phyloP scores from a whole-genome alignment of 345 rosid genomes.

The Sonneratia caseolaris region DNA sequence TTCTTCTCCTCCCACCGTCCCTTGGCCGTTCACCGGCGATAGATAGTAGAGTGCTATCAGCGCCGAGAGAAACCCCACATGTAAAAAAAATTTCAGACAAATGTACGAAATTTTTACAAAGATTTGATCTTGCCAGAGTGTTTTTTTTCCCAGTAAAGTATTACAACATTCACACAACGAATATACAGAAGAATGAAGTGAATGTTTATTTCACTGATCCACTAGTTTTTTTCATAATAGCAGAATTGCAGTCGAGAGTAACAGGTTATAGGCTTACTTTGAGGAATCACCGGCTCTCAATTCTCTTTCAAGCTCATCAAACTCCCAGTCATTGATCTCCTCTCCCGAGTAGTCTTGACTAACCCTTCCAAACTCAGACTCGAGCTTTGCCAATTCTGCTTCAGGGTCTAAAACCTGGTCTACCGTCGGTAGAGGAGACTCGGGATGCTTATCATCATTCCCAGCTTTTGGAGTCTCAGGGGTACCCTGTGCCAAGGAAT shows the following conservation, averaged over 20 bases:
- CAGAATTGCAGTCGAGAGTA: neutral
- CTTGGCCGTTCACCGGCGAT: too few relatives aligned
- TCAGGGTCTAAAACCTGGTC: slow-evolving; percentile 44
- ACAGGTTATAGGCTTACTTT: neutral
- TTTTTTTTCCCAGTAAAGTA: slow-evolving; percentile 1
- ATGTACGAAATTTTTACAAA: neutral
- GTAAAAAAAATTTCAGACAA: neutral
- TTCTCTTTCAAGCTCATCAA: slow-evolving; percentile 92
- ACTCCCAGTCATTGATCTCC: slow-evolving; percentile 94
- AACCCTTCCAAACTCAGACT: slow-evolving; percentile 83
- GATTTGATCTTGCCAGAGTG: neutral
- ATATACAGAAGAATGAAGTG: slow-evolving; percentile 47
- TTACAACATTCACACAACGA: slow-evolving; percentile 25
- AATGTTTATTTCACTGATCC: slow-evolving; percentile 15
- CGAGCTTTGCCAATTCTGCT: slow-evolving; percentile 83
- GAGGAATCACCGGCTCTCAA: slow-evolving; percentile 36
- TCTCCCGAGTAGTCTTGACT: slow-evolving; percentile 58
- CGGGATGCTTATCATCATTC: slow-evolving; percentile 14
- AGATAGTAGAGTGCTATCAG: too few relatives aligned
- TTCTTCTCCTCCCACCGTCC: too few relatives aligned
- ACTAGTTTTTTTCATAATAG: slow-evolving; percentile 7
- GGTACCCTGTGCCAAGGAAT: slow-evolving; percentile 8
- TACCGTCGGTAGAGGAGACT: slow-evolving; percentile 21
- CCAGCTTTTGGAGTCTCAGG: slow-evolving; percentile 21
- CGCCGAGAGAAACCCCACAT: neutral